Evolutionary conservation across 148 eudicot genomes (phyloP), one percentile per base, ranked within the genome.

Genomic region (Agrostemma githago): DNA sequence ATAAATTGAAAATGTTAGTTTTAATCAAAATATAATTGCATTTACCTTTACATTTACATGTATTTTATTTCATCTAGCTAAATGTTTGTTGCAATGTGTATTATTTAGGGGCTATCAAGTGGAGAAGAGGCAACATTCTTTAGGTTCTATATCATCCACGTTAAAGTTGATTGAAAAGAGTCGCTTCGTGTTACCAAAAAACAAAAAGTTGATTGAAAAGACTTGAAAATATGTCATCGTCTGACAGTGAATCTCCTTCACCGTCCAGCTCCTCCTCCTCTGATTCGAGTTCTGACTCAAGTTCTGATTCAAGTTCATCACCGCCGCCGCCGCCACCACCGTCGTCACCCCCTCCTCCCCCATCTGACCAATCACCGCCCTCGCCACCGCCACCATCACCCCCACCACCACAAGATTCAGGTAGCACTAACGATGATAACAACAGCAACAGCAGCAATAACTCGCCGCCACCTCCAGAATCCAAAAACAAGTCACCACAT

Each of bases 101-200:
- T 26, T 26, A 26, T 26, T 26, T 73, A 80, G 87, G 88, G 86
- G 77, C 67, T 75, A 69, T 59, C 70, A 19, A 68, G 79, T 81
- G 84, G 88, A 84, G 90, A 84, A 84, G 87, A 61, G 93, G 84
- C 88, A 66, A 71, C 76, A 66, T 60, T 56, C 44, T 9, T 6
- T 56, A 48, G 42, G 15, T 46, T 39, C 34, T 3, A 41, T 26
- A 21, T 57, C 8, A n/a, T 48, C 16, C 10, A 7, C 37, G 0
- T 39, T 72, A 3, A 10, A 62, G 26, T 37, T 19, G 4, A 6
- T 9, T 15, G 3, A 42, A 15, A 48, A 62, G 12, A 26, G 34
- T 26, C 34, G 34, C 34, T 26, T 26, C 0, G 34, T 26, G 34
- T 26, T 26, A 26, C 34, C 34, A 26, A 26, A 26, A 26, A 26